Percentiles rank a stretch among this genome's conserved stretches.
These are phyloP conservation scores for Elasticomyces elasticus DNA, from an alignment of 495 filamentous ascomycete genomes.

Conservation along the genomic window DNA sequence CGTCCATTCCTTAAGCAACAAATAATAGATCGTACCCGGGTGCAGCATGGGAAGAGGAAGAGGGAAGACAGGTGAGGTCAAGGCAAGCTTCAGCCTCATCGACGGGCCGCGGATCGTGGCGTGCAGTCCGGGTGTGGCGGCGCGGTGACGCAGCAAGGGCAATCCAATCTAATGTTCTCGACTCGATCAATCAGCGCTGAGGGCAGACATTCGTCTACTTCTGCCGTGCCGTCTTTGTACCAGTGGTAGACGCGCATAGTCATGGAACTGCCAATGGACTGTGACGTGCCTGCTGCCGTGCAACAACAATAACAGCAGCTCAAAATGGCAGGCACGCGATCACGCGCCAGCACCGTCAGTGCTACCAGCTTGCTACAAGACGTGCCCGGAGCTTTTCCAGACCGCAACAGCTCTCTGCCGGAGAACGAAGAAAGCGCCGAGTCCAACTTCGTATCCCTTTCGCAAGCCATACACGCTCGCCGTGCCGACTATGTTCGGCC, in stretches of 20 bases:
- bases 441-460: conserved; percentile 32
- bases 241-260: background rate
- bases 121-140: background rate
- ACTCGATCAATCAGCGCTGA: background rate
- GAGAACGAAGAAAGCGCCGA: background rate
- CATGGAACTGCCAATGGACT: background rate
- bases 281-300: background rate
- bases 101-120: background rate
- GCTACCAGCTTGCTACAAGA: conserved; percentile 24
- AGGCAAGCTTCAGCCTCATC: background rate
- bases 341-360: conserved; percentile 6
- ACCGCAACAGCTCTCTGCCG: background rate
- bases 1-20: too few relatives aligned
- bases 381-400: conserved; percentile 33
- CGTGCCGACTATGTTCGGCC: conserved; percentile 66
- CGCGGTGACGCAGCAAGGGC: background rate
- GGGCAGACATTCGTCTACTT: too few relatives aligned
- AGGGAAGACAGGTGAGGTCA: too few relatives aligned
- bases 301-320: background rate
- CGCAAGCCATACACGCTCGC: conserved; percentile 56
- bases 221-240: background rate
- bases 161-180: background rate
- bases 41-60: too few relatives aligned
- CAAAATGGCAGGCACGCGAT: conserved; percentile 3
- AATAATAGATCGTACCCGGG: too few relatives aligned